Evolutionary conservation across 2,329 filamentous ascomycete genomes (phyloP).

Genomic region (Daldinia sp.): DNA sequence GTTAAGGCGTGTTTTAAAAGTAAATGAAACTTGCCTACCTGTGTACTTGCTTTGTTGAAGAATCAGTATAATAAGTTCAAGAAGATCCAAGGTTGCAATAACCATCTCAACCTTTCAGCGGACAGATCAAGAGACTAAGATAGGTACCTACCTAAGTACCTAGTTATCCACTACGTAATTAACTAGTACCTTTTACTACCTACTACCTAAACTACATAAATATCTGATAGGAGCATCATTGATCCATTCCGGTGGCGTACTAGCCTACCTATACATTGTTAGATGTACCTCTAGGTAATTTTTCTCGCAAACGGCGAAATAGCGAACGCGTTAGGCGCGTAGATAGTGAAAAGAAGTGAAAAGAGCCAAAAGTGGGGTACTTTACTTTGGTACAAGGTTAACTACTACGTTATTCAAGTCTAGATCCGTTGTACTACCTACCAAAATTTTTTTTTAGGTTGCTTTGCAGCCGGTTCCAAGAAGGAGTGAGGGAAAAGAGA

Average conservation of each 20-base stretch:
- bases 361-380: not conserved
- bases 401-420: constrained; percentile 17
- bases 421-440: constrained; percentile 26
- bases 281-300: not conserved
- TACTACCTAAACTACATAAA: not conserved
- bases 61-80: too few relatives aligned
- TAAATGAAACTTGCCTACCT: too few relatives aligned
- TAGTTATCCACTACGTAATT: too few relatives aligned
- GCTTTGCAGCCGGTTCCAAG: constrained; percentile 10
- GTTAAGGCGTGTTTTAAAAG: too few relatives aligned
- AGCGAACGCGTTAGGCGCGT: not conserved
- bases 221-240: constrained; percentile 23
- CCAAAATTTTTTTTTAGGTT: constrained; percentile 16
- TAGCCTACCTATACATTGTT: too few relatives aligned
- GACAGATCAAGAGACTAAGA: too few relatives aligned
- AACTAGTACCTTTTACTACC: too few relatives aligned
- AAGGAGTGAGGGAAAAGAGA: constrained; percentile 14
- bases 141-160: too few relatives aligned
- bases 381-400: too few relatives aligned
- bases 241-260: constrained; percentile 34
- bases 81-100: too few relatives aligned
- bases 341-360: not conserved
- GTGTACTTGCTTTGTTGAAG: too few relatives aligned
- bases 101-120: too few relatives aligned
- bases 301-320: not conserved